phyloP scores from a whole-genome alignment of 1,284 basidiomycete species.

The Puccinia triticina region DNA sequence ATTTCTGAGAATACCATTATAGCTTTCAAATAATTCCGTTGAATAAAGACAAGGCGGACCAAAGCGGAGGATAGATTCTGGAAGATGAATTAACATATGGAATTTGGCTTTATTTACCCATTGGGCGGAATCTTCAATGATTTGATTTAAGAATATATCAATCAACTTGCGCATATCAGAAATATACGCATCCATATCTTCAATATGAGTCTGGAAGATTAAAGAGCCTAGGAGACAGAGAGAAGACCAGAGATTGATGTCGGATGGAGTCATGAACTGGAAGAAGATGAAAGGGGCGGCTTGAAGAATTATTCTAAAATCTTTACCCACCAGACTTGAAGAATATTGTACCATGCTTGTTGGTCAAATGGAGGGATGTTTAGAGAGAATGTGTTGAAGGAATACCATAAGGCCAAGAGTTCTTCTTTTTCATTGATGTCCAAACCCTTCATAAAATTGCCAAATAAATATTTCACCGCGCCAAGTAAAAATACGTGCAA shows the following conservation, averaged over 20 bases:
- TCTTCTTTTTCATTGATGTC: background rate
- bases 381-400: background rate
- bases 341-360: background rate
- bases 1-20: background rate
- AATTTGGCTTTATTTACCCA: too few species aligned
- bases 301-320: slow-evolving; percentile 10
- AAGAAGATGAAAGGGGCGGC: background rate
- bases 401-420: background rate
- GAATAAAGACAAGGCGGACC: background rate
- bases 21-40: background rate
- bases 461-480: too few species aligned
- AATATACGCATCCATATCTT: background rate
- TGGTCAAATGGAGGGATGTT: background rate
- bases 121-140: background rate
- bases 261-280: slow-evolving; percentile 1
- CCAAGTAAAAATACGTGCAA: too few species aligned
- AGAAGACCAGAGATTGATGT: slow-evolving; percentile 1
- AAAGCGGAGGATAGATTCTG: background rate
- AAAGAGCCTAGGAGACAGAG: background rate
- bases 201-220: slow-evolving; percentile 4
- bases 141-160: background rate
- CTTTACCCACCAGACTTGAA: background rate
- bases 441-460: background rate
- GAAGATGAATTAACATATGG: background rate
- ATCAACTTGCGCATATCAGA: background rate